phyloP scores from a whole-genome alignment of 225 moss, liverwort and hornwort species.

The Antitrichia curtipendula region DNA sequence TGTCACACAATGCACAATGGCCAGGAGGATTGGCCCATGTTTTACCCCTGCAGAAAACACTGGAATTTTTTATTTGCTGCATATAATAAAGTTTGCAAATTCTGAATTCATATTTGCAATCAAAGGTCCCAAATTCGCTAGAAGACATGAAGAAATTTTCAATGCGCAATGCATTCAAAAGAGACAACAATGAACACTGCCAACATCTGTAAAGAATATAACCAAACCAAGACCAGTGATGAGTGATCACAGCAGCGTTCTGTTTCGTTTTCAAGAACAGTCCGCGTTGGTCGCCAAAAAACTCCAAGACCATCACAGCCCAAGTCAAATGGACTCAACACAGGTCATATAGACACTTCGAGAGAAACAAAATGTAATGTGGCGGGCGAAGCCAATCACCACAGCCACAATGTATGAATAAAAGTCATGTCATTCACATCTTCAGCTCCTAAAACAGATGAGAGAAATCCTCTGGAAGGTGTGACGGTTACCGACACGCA shows the following conservation, averaged over 20 bases:
- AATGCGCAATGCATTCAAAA: no score
- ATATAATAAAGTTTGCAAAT: no score
- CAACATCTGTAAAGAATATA: not conserved
- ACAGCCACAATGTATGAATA: constrained; percentile 11
- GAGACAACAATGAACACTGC: no score
- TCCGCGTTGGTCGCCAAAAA: no score
- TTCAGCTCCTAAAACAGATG: constrained; percentile 6
- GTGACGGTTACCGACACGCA: not conserved
- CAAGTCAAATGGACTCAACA: not conserved
- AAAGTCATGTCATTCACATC: constrained; percentile 1
- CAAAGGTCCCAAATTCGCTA: no score
- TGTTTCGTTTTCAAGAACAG: not conserved
- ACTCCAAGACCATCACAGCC: not conserved
- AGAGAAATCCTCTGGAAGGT: not conserved
- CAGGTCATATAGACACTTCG: not conserved
- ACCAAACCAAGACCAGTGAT: not conserved
- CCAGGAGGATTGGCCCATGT: no score
- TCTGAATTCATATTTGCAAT: no score
- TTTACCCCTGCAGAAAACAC: no score
- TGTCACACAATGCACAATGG: no score
- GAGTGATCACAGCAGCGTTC: not conserved
- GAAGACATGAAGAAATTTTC: no score
- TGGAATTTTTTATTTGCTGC: no score
- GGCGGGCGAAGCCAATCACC: constrained; percentile 31
- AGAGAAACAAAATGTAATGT: not conserved